Evolutionary conservation across 768 basidiomycete genomes (phyloP), one percentile per base, ranked within the genome.

Genomic region (Cystobasidium ongulense): DNA sequence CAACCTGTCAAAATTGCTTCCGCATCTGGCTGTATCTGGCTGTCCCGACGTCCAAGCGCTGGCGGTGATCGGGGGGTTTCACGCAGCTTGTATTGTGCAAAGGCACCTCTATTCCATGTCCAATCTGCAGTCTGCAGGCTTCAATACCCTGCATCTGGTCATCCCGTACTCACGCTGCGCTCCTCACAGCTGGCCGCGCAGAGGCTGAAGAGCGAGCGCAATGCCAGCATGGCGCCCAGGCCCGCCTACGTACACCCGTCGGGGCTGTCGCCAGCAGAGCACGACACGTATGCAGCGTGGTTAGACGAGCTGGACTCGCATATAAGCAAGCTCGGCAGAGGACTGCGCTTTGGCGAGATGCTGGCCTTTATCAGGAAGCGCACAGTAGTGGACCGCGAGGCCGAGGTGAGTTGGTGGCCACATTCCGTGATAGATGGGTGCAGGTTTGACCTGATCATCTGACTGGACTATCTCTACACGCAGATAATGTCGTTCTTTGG

Each of bases 271-370:
- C 68, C 68, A 35, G 54, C 68, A 33, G 68, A 71, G 38, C 68
- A 71, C 27, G 68, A 71, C 4, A 35, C 53, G 8, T 71, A 71
- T 29, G 21, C 35, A 35, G 25, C 43, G 33, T 71, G 68, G 68
- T 35, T 59, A 36, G 35, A 35, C 52, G 68, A 71, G 36, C 54
- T 71, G 53, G 68, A 71, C 33, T 35, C 23, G 50, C 68, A 71
- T 17, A 38, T 71, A 29, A 43, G 53, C 68, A 54, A 71, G 53
- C 38, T 71, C 3, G 68, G 54, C 5, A 33, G 68, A 29, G 68
- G 68, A 18, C 53, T 71, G 35, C 50, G 68, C 13, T 33, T 71
- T n/a, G 68, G 68, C 68, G 68, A 71, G 68, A 61, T 71, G 15
- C 10, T 71, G 29, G 68, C 25, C 3, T 71, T 71, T 36, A 71